Evolutionary conservation across 2,329 filamentous ascomycete genomes (phyloP), one percentile per base, ranked within the genome.

Genomic region (Boeremia lycopersici): DNA sequence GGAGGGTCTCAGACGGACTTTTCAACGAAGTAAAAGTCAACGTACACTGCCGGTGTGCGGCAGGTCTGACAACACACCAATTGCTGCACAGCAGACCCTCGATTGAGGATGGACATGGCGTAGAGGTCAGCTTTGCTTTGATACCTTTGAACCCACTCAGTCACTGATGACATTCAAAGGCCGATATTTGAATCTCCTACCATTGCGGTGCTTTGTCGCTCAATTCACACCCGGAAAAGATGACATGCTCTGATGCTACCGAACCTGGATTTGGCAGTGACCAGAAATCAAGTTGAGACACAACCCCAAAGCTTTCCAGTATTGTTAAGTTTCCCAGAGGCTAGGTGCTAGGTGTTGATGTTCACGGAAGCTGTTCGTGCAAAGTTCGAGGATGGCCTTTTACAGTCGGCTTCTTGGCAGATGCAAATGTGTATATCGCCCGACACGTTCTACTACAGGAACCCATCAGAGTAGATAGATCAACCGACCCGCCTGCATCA

Each of bases 361-460:
- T 23, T 23, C 5, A 23, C 19, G 19, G 19, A 23, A 23, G 19
- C 19, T 5, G 19, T 23, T 23, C 19, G 19, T 23, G 19, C 19
- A 23, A 23, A 23, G 19, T 23, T 23, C 19, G 19, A 23, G 19
- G 19, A 23, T 23, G 19, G 5, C 19, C 19, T 3, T 23, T 23
- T 23, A 23, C 19, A 23, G 19, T 23, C 19, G 5, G 2, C 19
- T 5, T 23, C 19, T 23, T 23, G 19, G 19, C 19, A 5, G 2
- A 23, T 23, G 2, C 5, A 23, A 5, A 23, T 5, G 19, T 23
- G 19, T 23, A 23, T 5, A 23, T 5, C 19, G 19, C 19, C 19
- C 19, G 5, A 23, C 19, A 19, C 40, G n/a, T 10, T 44, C 45
- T 53, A 46, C 30, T 49, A 44, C 54, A 57, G 49, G 49, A 46